A percentile compares a stretch with the other conserved stretches of the same genome.
phyloP scores from a whole-genome alignment of 352 stramenopile species.

The Globisporangium splendens region DNA sequence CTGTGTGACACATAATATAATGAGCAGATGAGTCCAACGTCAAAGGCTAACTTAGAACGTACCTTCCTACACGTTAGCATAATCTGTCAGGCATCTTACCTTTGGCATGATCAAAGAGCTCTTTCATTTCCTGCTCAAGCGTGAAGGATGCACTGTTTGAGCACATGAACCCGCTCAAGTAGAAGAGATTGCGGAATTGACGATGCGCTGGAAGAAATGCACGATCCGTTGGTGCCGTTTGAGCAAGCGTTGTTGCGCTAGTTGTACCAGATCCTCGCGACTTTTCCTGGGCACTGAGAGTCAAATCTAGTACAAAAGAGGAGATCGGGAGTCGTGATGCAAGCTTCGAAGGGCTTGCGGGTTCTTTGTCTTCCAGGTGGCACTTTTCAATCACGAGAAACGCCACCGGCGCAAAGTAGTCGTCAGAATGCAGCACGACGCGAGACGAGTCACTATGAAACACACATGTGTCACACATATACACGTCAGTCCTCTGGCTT shows the following conservation, averaged over 20 bases:
- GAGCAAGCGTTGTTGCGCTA: slow-evolving; percentile 6
- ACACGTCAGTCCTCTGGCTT: too few species aligned
- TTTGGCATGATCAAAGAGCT: slow-evolving; percentile 47
- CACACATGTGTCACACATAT: too few species aligned
- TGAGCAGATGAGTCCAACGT: background rate
- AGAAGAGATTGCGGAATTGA: slow-evolving; percentile 64
- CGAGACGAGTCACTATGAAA: slow-evolving; percentile 81
- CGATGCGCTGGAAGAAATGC: slow-evolving; percentile 22
- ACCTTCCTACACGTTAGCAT: too few species aligned
- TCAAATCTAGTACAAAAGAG: background rate
- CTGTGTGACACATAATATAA: slow-evolving; percentile 9
- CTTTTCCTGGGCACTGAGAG: background rate
- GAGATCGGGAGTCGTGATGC: slow-evolving; percentile 28
- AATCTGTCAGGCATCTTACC: slow-evolving; percentile 1
- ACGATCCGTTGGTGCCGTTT: slow-evolving; percentile 11
- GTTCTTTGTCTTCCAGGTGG: slow-evolving; percentile 87
- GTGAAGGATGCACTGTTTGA: slow-evolving; percentile 26
- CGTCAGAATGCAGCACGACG: slow-evolving; percentile 90
- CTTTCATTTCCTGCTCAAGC: slow-evolving; percentile 60
- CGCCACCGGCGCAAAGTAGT: slow-evolving; percentile 90
- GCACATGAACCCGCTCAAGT: slow-evolving; percentile 64
- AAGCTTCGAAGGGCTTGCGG: slow-evolving; percentile 27
- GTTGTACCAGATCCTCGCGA: background rate
- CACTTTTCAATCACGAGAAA: slow-evolving; percentile 90
- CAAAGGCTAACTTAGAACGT: too few species aligned